Evolutionary conservation across 345 rosid species (phyloP), one percentile per base, ranked within the genome.

Genomic region (Conringia planisiliqua): DNA sequence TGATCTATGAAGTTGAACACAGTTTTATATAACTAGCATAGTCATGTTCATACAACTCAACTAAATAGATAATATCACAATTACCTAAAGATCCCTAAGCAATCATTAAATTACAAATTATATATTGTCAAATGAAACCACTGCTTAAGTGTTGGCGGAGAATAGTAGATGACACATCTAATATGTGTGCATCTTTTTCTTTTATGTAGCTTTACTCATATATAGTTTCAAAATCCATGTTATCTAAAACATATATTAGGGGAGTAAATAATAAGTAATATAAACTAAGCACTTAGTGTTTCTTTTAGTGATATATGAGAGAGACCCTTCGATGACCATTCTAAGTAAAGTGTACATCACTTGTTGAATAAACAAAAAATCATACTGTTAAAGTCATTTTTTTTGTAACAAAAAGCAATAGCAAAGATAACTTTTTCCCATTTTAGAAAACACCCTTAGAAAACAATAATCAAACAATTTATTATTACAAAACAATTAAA

Each of bases 361-460:
- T 59, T 75, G 62, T 60, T 27, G 40, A 59, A 59, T 27, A 67
- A 48, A 67, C 6, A 59, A 59, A 13, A 27, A 9, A 1, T 29
- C 29, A 30, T 20, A 75, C 73, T 67, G 73, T 75, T 75, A 67
- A 75, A 67, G 78, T 75, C 68, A 74, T 67, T 66, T 65, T 65
- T 54, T 58, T 12, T 59, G 42, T 36, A 48, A 67, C 73, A 75
- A 67, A 52, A 75, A 50, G 79, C 73, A 39, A 48, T 60, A 29
- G 46, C 73, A 59, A 68, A 75, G 68, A 60, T 26, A 67, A 68
- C 62, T 67, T 68, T 75, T 67, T 60, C 39, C 68, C 54, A 68
- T 68, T 75, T 59, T 51, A 75, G 12, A 74, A 73, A 58, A 68
- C 33, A 46, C 67, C 33, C 51, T 66, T 44, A 30, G 14, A 40